Conservation (phyloP, 225 moss, liverwort and hornwort species). For the Neckera pumila region DNA sequence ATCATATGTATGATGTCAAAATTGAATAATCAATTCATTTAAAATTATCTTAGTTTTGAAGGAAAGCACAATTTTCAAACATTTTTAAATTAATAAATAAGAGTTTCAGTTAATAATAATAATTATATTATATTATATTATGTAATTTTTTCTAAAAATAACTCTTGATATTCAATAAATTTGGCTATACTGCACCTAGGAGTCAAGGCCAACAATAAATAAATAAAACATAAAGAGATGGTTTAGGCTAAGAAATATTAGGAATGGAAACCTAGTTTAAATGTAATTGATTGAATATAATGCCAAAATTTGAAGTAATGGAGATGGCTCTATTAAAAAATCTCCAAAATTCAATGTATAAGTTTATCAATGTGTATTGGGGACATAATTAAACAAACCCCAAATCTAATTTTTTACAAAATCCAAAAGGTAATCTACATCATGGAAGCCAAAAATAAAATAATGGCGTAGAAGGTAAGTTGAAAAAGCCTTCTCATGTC, state of each 20-base stretch:
- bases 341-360: neutral
- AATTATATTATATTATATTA: neutral
- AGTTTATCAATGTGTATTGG: no score
- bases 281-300: neutral
- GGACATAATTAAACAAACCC: neutral
- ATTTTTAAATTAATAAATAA: neutral
- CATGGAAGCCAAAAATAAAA: neutral
- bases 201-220: no score
- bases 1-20: neutral
- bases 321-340: neutral
- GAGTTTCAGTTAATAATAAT: neutral
- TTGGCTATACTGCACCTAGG: neutral
- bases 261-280: neutral
- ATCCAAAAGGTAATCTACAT: rapidly evolving
- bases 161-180: neutral
- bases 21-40: neutral
- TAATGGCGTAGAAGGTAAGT: neutral
- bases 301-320: neutral
- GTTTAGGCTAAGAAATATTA: neutral
- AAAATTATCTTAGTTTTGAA: neutral
- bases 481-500: neutral
- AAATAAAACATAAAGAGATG: neutral
- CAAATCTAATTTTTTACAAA: neutral
- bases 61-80: neutral
- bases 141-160: neutral